Conservation (phyloP, 2,329 filamentous ascomycete species). For the Trichophyton verrucosum region DNA sequence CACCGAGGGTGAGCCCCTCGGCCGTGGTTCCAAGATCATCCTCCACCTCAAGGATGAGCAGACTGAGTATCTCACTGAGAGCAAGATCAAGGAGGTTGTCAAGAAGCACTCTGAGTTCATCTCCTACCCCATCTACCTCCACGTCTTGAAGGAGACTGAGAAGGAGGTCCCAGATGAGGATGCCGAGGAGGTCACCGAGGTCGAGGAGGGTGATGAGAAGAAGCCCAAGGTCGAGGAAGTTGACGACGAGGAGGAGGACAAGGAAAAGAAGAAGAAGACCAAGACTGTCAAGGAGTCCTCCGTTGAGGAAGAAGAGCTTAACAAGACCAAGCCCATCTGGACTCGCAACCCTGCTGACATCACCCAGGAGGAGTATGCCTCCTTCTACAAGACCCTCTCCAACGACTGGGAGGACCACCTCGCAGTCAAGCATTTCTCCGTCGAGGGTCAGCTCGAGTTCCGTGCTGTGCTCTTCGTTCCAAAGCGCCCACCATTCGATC, state of each 20-base stretch:
- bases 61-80: constrained; percentile 94
- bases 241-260: constrained; percentile 65
- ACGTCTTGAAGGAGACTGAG: constrained; percentile 98
- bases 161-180: constrained; percentile 97
- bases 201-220: constrained; percentile 72
- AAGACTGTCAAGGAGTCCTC: constrained; percentile 99
- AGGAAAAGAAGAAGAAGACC: constrained; percentile 91
- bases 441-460: constrained; percentile 99
- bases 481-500: constrained; percentile 98
- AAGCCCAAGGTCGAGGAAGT: constrained; percentile 94
- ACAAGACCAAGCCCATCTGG: constrained; percentile 99
- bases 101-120: constrained; percentile 99
- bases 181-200: constrained; percentile 48
- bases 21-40: constrained; percentile 94
- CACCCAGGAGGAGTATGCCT: constrained; percentile 86
- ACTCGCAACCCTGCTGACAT: constrained; percentile 96
- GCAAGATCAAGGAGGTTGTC: constrained; percentile 99
- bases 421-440: constrained; percentile 99
- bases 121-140: constrained; percentile 99
- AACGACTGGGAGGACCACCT: constrained; percentile 99
- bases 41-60: constrained; percentile 99
- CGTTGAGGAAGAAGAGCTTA: constrained; percentile 98
- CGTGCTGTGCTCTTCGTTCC: constrained; percentile 98
- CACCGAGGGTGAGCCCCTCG: constrained; percentile 78
- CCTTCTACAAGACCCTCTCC: constrained; percentile 99